Percentiles rank a stretch among this genome's conserved stretches.
phyloP scores from a whole-genome alignment of 139 green algal species.

The Edaphochlamys debaryana region DNA sequence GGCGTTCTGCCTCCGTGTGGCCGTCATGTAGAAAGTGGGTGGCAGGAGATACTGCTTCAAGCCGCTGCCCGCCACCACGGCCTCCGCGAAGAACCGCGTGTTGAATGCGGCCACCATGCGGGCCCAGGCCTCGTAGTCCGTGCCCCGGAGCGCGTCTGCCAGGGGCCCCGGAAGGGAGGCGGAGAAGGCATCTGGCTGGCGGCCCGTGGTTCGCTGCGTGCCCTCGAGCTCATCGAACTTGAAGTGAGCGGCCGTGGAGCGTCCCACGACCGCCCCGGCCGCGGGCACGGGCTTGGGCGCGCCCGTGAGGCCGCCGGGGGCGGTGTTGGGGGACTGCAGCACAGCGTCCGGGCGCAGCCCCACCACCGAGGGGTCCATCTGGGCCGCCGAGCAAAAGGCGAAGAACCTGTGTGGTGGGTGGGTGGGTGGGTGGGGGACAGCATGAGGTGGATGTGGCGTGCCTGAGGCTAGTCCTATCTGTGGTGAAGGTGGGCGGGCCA shows the following conservation, averaged over 20 bases:
- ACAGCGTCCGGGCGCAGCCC: constrained; percentile 8
- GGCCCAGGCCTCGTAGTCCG: constrained; percentile 32
- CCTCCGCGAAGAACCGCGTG: constrained; percentile 5
- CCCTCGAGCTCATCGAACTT: constrained; percentile 15
- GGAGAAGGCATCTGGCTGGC: neutral
- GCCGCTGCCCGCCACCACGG: neutral
- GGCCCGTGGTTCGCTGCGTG: no score
- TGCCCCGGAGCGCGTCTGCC: neutral
- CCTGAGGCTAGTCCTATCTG: no score
- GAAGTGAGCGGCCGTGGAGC: constrained; percentile 12
- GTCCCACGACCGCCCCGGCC: neutral
- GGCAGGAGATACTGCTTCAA: constrained; percentile 37
- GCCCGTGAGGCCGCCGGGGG: neutral
- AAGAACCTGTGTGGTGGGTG: no score
- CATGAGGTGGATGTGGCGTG: no score
- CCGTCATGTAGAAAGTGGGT: constrained; percentile 44
- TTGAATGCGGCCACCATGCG: constrained; percentile 10
- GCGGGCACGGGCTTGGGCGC: neutral
- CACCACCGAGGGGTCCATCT: neutral
- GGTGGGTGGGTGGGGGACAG: no score
- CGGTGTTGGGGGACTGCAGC: constrained; percentile 19
- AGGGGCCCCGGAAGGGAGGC: neutral
- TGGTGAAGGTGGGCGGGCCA: no score
- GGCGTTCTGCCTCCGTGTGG: no score
- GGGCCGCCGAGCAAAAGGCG: constrained; percentile 25